phyloP scores from a whole-genome alignment of 2,329 filamentous ascomycete genomes.

The Alternaria novae-zelandiae region DNA sequence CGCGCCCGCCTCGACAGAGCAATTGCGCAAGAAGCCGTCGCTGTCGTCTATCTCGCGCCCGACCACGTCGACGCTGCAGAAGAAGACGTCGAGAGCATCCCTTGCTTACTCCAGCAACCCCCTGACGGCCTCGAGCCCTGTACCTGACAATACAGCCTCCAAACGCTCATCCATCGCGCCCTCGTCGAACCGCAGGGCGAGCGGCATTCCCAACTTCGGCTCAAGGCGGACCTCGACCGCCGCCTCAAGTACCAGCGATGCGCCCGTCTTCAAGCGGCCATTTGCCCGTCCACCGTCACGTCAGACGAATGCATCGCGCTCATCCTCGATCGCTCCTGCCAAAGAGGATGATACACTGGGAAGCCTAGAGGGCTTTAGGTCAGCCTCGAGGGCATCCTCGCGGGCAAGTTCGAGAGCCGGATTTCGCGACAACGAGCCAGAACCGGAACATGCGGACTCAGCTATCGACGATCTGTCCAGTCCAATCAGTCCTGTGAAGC shows the following conservation, averaged over 20 bases:
- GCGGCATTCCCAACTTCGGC: slow-evolving; percentile 26
- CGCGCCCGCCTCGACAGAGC: slow-evolving; percentile 53
- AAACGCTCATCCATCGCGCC: slow-evolving; percentile 32
- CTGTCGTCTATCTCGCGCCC: slow-evolving; percentile 28
- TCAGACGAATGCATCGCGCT: slow-evolving; percentile 33
- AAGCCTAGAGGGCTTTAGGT: slow-evolving; percentile 51
- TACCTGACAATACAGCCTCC: slow-evolving; percentile 21
- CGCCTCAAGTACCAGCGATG: slow-evolving; percentile 22
- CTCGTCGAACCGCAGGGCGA: slow-evolving; percentile 24
- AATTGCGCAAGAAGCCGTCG: slow-evolving; percentile 44
- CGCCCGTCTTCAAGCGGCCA: slow-evolving; percentile 47
- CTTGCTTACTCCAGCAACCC: slow-evolving; percentile 33
- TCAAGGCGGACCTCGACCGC: slow-evolving; percentile 17
- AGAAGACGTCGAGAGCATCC: slow-evolving; percentile 41
- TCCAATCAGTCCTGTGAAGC: slow-evolving; percentile 14
- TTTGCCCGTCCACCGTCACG: slow-evolving; percentile 44
- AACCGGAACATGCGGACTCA: slow-evolving; percentile 22
- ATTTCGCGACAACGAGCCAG: slow-evolving; percentile 41
- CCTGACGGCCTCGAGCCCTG: slow-evolving; percentile 5
- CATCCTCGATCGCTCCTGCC: slow-evolving; percentile 13
- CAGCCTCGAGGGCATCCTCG: slow-evolving; percentile 52
- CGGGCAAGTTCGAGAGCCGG: slow-evolving; percentile 45
- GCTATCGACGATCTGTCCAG: background rate
- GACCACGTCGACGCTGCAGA: slow-evolving; percentile 32
- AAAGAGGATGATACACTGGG: slow-evolving; percentile 50